Base-by-base conservation (phyloP, 2,329 filamentous ascomycete species). In the Verticillium klebahnii region DNA sequence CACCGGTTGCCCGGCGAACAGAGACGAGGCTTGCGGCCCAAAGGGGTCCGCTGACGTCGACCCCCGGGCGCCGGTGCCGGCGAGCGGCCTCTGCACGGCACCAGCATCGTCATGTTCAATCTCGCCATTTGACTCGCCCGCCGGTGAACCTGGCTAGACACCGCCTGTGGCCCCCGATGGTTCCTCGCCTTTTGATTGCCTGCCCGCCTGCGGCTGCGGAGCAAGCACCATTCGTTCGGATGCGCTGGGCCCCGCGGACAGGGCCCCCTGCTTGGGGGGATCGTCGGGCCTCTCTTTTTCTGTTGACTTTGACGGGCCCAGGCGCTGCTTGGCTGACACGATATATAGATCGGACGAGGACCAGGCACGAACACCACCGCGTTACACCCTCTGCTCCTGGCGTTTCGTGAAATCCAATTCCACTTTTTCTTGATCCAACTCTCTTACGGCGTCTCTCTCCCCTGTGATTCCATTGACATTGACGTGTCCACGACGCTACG, bases 271-370 rank as follows among this genome's bases (percentile, higher is more conserved):
- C 11, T 34, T 6, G 29, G 23, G 25, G 23, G 15, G 57, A 40
- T 58, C 57, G 37, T 58, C 45, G 25, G 39, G 31, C 29, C 25
- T 19, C 25, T 50, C 12, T 50, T 58, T 37, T 58, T 58, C 25
- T 58, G n/a, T 50, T 58, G 25, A 29, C 9, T 34, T 23, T 36
- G n/a, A 23, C 19, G 19, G 45, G 45, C 19, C 45, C 45, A 52
- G 45, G 45, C 55, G 31, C 32, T 23, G 55, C 55, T 58, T 58
- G 57, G 57, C 57, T 58, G 57, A 58, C 57, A 58, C 57, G 37
- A 40, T 58, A 58, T 58, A 58, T 58, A 58, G 37, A 39, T 50
- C 45, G 25, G 34, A 36, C n/a, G 37, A 39, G 29, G 50, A 40
- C 40, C 57, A 40, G 40, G 34, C 34, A 50, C 23, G 31, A 36